Base-by-base conservation (phyloP, 2,329 filamentous ascomycete genomes). In the Penicillium sp. region DNA sequence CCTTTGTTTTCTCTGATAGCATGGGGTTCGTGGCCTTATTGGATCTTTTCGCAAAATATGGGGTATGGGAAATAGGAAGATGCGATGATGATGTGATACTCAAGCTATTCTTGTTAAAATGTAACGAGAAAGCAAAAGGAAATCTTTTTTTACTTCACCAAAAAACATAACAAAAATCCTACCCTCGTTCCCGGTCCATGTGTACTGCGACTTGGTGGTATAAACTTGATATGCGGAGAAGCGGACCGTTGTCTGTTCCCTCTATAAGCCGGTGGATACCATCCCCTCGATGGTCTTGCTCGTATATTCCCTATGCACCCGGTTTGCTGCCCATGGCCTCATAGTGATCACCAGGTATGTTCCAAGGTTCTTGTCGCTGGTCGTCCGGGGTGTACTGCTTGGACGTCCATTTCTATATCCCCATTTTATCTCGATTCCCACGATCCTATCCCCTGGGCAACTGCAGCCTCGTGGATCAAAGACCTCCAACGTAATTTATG, bases 11-110 rank as follows among this genome's bases (percentile, higher is more conserved):
- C 42, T 60, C 42, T 54, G 47, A 60, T 60, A 48, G 52, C 47
- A 53, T 59, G 63, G 62, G 61, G 59, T 58, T 66, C 61, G 51
- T 50, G 63, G 52, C 54, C 54, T 62, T 54, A 27, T 57, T 58
- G 59, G 61, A 56, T 59, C 59, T 57, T 54, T 57, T 56, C 56
- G 59, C 52, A 59, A 60, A 59, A 45, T 53, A 48, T 55, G 56
- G 50, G 56, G 58, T 63, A 46, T 61, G 60, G 63, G 57, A 61
- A 61, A 64, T 65, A 64, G 65, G 65, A 62, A 66, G 64, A 65
- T 66, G 63, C 59, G 60, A 67, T 66, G 64, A 67, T 67, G 65
- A 67, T 65, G 65, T 67, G 65, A 67, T 67, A 67, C 65, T 67
- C 65, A 65, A 65, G 62, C 61, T 65, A 64, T 60, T 67, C 65